Evolutionary conservation across 2,329 filamentous ascomycete genomes (phyloP).

Genomic region (Tolypocladium nubicola): DNA sequence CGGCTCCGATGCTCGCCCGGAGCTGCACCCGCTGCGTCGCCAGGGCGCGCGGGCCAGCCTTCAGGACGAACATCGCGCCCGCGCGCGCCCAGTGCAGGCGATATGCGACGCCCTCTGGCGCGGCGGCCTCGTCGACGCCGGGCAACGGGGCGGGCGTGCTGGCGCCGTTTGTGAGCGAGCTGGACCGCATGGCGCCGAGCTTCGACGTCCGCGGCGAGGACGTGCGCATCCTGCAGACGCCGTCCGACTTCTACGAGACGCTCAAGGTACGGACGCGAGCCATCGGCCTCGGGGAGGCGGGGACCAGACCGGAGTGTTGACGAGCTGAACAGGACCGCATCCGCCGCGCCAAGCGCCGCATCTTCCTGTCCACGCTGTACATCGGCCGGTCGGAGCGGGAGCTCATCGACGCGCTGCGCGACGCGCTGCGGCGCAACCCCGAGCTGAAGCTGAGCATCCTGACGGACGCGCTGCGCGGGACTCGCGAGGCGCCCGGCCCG

Average conservation of each 20-base stretch:
- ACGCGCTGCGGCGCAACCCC: slow-evolving; percentile 64
- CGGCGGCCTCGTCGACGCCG: slow-evolving; percentile 15
- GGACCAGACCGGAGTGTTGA: neutral
- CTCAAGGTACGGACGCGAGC: slow-evolving; percentile 55
- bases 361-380: slow-evolving; percentile 94
- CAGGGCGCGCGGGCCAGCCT: slow-evolving; percentile 7
- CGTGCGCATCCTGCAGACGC: slow-evolving; percentile 68
- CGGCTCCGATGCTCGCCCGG: slow-evolving; percentile 21
- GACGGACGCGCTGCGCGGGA: slow-evolving; percentile 84
- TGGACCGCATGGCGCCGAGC: slow-evolving; percentile 83
- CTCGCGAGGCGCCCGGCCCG: slow-evolving; percentile 74
- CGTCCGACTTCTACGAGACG: slow-evolving; percentile 81
- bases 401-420: slow-evolving; percentile 67
- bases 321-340: slow-evolving; percentile 57
- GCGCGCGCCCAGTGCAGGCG: slow-evolving; percentile 26
- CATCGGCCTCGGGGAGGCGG: no score
- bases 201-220: slow-evolving; percentile 78
- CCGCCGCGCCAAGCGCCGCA: slow-evolving; percentile 60
- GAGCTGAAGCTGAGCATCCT: slow-evolving; percentile 76
- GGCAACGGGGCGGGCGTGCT: slow-evolving; percentile 26
- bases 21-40: slow-evolving; percentile 22
- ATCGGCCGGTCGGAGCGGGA: slow-evolving; percentile 91
- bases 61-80: slow-evolving; percentile 6
- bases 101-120: slow-evolving; percentile 25
- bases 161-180: slow-evolving; percentile 52